Evolutionary conservation across 768 basidiomycete genomes (phyloP), one percentile per base, ranked within the genome.

Genomic region (Russula emetica): DNA sequence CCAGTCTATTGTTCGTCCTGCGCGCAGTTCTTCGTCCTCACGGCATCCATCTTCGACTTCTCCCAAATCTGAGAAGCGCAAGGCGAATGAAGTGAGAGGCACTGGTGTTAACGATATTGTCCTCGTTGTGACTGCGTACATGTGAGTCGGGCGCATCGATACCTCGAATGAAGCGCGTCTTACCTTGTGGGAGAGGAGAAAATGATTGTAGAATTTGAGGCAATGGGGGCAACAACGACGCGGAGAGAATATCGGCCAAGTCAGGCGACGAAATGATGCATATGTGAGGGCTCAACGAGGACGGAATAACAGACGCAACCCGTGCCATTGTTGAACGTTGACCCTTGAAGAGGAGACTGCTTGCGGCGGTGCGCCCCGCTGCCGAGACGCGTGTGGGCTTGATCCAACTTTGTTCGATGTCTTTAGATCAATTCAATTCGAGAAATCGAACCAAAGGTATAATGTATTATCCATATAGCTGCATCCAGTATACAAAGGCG

Each of bases 1-100:
- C 92, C 92, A 94, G 76, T 94, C 92, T 68, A 93, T 80, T n/a
- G 83, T 86, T 53, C 92, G 83, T 26, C 82, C 82, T 0, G 92
- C 88, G 36, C 92, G 87, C 68, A 84, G 76, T 66, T 90, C 87
- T 67, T 92, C 91, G 68, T 88, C 86, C 73, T 94, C 92, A 20
- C 80, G 80, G 67, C 87, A 90, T 16, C 87, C 87, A 20, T 78
- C 74, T 71, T 94, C 92, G 16, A 90, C 83, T 68, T 90, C 87
- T 2, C 70, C 65, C 49, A 94, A 76, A 72, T 88, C 84, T 16
- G 91, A 92, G 76, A 94, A 94, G 57, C 91, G 82, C 24, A 94
- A 77, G 14, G 83, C 77, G 72, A 94, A 93, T 0, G 87, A 83
- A 2, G 82, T 64, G 72, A 92, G 92, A 0, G 85, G 80, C 7